phyloP scores from a whole-genome alignment of 2,329 filamentous ascomycete species.

The Cladosporium austrohemisphaericum region DNA sequence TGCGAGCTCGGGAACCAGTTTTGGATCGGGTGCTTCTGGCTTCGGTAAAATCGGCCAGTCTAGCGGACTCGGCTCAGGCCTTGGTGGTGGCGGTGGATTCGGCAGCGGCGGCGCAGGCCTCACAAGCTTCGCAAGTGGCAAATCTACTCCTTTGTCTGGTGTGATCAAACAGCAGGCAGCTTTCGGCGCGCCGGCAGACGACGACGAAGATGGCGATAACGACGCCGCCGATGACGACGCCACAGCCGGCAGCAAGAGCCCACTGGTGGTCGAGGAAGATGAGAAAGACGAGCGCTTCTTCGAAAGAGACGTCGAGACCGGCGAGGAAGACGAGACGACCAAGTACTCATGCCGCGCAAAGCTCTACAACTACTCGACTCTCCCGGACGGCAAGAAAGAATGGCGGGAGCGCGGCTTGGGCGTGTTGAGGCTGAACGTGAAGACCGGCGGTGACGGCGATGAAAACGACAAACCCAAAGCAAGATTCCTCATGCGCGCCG shows the following conservation, averaged over 20 bases:
- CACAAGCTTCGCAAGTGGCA: slow-evolving; percentile 61
- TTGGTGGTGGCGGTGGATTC: slow-evolving; percentile 28
- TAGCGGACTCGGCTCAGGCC: slow-evolving; percentile 25
- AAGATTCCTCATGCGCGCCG: slow-evolving; percentile 84
- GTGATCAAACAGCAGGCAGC: slow-evolving; percentile 60
- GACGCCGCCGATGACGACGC: slow-evolving; percentile 45
- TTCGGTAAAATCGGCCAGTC: slow-evolving; percentile 31
- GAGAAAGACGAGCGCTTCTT: slow-evolving; percentile 59
- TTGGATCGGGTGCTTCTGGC: slow-evolving; percentile 31
- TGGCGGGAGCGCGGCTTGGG: slow-evolving; percentile 91
- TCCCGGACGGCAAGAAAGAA: slow-evolving; percentile 46
- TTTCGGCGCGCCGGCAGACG: slow-evolving; percentile 72
- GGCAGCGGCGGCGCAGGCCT: slow-evolving; percentile 48
- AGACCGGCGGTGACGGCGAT: slow-evolving; percentile 56
- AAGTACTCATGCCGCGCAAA: slow-evolving; percentile 75
- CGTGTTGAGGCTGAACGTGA: slow-evolving; percentile 77
- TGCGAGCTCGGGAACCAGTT: slow-evolving; percentile 26
- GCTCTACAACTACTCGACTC: slow-evolving; percentile 70
- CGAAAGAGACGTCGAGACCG: slow-evolving; percentile 72
- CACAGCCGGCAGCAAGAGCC: slow-evolving; percentile 39
- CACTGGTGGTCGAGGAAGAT: slow-evolving; percentile 52
- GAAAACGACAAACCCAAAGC: slow-evolving; percentile 48
- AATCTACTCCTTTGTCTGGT: slow-evolving; percentile 42
- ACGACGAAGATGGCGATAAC: slow-evolving; percentile 54
- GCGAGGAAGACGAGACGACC: slow-evolving; percentile 78